A percentile compares a stretch with the other conserved stretches of the same genome.
Conservation (phyloP, 2,329 filamentous ascomycete genomes). For the Trichophyton equinum region DNA sequence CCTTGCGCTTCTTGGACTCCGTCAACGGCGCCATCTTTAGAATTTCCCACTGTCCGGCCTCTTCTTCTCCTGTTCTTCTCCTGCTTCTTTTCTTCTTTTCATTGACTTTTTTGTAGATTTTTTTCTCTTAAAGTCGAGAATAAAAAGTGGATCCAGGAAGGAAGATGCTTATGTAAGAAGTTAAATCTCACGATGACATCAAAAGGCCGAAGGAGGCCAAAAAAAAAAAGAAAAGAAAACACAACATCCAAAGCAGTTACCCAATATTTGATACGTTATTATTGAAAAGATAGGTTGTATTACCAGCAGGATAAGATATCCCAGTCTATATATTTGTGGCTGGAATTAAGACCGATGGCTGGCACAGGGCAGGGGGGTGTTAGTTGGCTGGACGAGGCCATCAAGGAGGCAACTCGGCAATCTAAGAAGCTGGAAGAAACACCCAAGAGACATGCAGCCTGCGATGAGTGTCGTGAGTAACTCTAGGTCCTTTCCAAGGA, state of each 20-base stretch:
- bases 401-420: conserved; percentile 12
- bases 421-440: conserved; percentile 1
- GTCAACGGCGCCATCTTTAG: conserved; percentile 25
- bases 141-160: neutral
- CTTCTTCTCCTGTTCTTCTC: no score
- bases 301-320: neutral
- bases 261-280: no score
- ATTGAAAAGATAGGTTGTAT: no score
- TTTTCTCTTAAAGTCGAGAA: neutral
- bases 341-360: neutral
- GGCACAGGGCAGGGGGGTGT: neutral
- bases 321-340: neutral
- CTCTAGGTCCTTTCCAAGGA: neutral
- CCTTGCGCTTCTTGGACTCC: conserved; percentile 52
- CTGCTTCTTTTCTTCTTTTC: neutral
- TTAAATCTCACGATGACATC: neutral
- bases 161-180: neutral
- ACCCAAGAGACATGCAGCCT: conserved; percentile 36
- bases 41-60: no score
- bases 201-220: neutral
- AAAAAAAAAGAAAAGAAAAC: neutral
- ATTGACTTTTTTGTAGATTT: conserved; percentile 3
- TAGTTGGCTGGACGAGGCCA: neutral
- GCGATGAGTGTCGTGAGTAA: conserved; percentile 37
- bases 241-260: neutral